Conservation (phyloP, 352 stramenopile genomes). For the Phytopythium cucurbitacearum region DNA sequence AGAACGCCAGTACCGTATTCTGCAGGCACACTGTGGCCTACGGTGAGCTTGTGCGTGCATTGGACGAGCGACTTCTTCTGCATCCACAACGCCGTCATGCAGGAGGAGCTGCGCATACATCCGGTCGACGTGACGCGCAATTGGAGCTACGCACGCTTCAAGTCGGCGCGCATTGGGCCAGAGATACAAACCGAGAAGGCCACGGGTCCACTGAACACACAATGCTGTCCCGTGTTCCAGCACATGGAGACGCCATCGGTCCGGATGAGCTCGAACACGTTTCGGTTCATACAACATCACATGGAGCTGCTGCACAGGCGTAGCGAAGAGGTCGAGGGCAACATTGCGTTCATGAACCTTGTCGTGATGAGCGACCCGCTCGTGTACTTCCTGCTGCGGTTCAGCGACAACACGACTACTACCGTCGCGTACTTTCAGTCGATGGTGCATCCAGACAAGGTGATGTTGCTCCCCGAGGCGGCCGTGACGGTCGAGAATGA, state of each 20-base stretch:
- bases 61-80: slow-evolving; percentile 34
- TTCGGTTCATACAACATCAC: slow-evolving; percentile 23
- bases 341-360: slow-evolving; percentile 33
- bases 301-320: slow-evolving; percentile 20
- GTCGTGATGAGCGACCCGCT: slow-evolving; percentile 38
- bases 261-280: slow-evolving; percentile 5
- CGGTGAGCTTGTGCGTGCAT: slow-evolving; percentile 21
- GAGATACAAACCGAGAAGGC: neutral
- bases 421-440: slow-evolving; percentile 2
- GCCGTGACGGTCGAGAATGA: slow-evolving; percentile 1
- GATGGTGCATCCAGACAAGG: neutral
- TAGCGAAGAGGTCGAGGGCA: slow-evolving; percentile 16
- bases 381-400: slow-evolving; percentile 12
- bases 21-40: slow-evolving; percentile 22
- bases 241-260: neutral
- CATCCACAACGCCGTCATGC: slow-evolving; percentile 10
- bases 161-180: neutral
- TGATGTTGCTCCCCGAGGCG: neutral
- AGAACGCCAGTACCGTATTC: slow-evolving; percentile 24
- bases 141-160: neutral
- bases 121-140: no score
- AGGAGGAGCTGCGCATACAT: neutral
- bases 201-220: no score
- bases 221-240: neutral
- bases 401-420: neutral